Base-by-base conservation (phyloP, 1,284 basidiomycete species). In the Takashimella tepidaria region DNA sequence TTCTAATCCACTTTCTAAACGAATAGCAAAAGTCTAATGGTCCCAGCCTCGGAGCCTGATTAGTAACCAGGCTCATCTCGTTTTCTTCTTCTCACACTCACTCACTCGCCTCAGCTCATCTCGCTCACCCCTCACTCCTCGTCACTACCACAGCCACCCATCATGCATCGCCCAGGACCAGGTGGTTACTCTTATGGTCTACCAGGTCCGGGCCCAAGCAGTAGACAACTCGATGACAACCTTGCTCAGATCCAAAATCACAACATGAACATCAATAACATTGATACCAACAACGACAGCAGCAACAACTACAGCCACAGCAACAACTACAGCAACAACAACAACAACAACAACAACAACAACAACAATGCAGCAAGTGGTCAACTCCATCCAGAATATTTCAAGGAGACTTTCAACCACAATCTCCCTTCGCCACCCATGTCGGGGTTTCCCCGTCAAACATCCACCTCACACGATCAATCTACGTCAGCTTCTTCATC, bases 401-500 rank as follows among this genome's bases (percentile, higher is more conserved):
- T 37, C 16, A 37, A 37, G 31, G 10, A 37, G 31, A 37, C 31
- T 37, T 16, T 8, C 10, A 16, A 37, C 16, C 31, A 37, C 16
- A 37, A 37, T 37, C 31, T 8, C 31, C 31, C 31, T 16, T 20
- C 44, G 4, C 25, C 46, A 3, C 26, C 23, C 20, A 42, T 41
- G 12, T 45, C 47, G 10, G 27, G 46, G 19, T 54, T 50, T 48
- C 53, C 48, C 12, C 53, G 47, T 22, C 53, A 54, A 37, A 10
- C 25, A 25, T 54, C 16, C 40, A 10, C 42, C 31, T 37, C 31
- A 37, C 31, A 37, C 31, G 21, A 24, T 19, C 48, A 50, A 21
- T 49, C 56, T 6, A 49, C 49, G 5, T 49, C 52, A 24, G 54
- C 52, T 16, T 48, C 49, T 4, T 49, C 52, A 24, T 57, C 52